Base-by-base conservation (phyloP, 116 monocot species). In the Dioscorea cayenensis region DNA sequence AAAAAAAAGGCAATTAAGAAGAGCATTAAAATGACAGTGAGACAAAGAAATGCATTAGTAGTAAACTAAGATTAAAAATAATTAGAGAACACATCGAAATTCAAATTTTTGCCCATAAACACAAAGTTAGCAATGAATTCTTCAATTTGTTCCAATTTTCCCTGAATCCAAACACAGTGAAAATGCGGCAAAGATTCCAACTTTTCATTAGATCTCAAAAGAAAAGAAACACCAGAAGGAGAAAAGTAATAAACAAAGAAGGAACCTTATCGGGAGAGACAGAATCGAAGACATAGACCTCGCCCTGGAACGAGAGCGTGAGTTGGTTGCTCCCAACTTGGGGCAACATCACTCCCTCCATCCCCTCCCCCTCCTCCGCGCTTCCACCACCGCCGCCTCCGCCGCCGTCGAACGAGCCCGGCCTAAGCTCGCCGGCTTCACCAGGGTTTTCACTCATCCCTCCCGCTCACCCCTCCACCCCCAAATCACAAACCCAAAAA, bases 221-320 rank as follows among this genome's bases (percentile, higher is more conserved):
- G 43, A 12, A 43, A 55, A 55, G 55, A 55, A 55, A 5, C 16
- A 55, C 55, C 10, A 55, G 19, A 55, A 16, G 55, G 19, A 55
- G 55, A 55, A 55, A 55, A 55, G 2, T 16, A 55, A 18, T 55
- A 16, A 55, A 55, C 19, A 32, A 68, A 68, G 49, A 61, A 51
- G n/a, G n/a, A 19, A 87, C 87, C 77, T 83, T 87, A 29, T 87
- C 80, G 19, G 80, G 77, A 36, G 66, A 77, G 28, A 83, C 83
- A 20, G 78, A 68, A 28, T 81, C 78, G 65, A 85, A 85, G 14
- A 81, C 72, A 65, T 78, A 85, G 32, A 80, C 80, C 61, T 80
- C 78, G 14, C 80, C 83, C 36, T 87, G 77, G 68, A 80, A 83
- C 37, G 80, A 65, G 6, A 80, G 75, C 18, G 83, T 83, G 49